Conservation (phyloP, 1,284 basidiomycete species). For the Sanguinoderma infundibulare region DNA sequence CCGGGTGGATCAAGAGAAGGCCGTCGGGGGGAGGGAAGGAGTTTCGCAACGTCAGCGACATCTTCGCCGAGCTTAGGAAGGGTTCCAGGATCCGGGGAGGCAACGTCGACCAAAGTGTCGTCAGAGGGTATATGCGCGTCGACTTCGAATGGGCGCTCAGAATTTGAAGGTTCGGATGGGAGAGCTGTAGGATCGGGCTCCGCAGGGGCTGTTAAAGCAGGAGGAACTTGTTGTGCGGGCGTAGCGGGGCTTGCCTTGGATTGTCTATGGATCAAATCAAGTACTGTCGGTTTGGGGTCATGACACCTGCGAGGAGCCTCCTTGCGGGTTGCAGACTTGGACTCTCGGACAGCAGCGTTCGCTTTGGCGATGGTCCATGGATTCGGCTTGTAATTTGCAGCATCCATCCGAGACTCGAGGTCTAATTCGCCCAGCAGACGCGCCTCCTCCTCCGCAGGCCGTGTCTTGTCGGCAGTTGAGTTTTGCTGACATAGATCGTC, state of each 20-base stretch:
- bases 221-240: background rate
- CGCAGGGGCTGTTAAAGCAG: background rate
- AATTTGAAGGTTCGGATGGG: background rate
- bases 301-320: background rate
- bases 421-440: conserved; percentile 58
- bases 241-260: background rate
- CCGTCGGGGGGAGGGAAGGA: background rate
- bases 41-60: too few relatives aligned
- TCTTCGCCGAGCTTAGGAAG: background rate
- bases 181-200: background rate
- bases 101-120: conserved; percentile 22
- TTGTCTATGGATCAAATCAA: conserved; percentile 31
- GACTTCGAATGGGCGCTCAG: background rate
- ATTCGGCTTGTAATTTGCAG: conserved; percentile 66
- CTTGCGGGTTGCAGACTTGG: conserved; percentile 5
- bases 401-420: conserved; percentile 58
- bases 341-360: conserved; percentile 60
- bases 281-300: conserved; percentile 26
- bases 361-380: conserved; percentile 78
- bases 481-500: background rate
- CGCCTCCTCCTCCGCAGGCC: conserved; percentile 31
- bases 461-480: background rate
- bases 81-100: background rate
- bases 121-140: conserved; percentile 25
- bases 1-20: background rate